Evolutionary conservation across 331 rosid species (phyloP), one percentile per base, ranked within the genome.

Genomic region (Phaseolus coccineus): DNA sequence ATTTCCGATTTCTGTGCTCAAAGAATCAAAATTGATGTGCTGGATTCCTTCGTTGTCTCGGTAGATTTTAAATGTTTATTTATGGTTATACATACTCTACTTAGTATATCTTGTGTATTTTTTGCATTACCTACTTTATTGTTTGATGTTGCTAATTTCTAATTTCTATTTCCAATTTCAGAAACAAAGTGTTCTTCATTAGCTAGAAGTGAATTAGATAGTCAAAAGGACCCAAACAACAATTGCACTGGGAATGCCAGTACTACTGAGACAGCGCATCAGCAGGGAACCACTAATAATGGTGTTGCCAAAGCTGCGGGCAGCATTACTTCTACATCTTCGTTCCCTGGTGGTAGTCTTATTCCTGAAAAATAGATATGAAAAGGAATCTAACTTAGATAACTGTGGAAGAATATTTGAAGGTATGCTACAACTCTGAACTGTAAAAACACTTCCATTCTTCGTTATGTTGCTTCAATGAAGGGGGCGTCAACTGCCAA

Each of bases 171-270:
- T 37, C 40, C 77, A 69, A 59, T 86, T 87, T 77, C 92, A 94
- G 98, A 92, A 84, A 90, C 92, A 30, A 87, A 84, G 85, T 93
- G 92, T 80, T 90, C 99, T 46, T 91, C 93, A 28, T 69, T 89
- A 50, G 98, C 98, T 75, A 86, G 93, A 87, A 89, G 69, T 71
- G 94, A 93, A 80, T 83, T 84, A 14, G 96, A 80, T 65, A 73
- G 66, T 80, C 94, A 85, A 48, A 90, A 76, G 80, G 91, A 90
- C 66, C 77, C 86, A 52, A 47, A 58, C 72, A 80, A 80, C 86
- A 87, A 89, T 66, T 88, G 88, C 74, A 40, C 77, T 37, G 82
- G 82, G 58, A 88, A 80, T 75, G 71, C 83, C 44, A 81, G 79
- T 82, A 83, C 77, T 82, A 83, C 77, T 1, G 94, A 83, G 70